Base-by-base conservation (phyloP, 331 rosid species). In the Quercus lobata region DNA sequence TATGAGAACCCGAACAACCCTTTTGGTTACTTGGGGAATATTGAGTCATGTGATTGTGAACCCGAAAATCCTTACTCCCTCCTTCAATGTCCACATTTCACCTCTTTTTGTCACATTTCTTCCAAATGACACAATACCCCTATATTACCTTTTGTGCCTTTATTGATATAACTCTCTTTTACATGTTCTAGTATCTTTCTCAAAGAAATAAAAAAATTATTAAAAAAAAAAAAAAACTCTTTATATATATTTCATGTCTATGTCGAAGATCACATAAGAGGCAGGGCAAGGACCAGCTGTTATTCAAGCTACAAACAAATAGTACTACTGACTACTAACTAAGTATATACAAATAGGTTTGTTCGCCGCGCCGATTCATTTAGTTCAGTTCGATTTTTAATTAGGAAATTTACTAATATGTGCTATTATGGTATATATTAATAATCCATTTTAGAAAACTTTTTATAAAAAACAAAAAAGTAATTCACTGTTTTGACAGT, bases 11-110 rank as follows among this genome's bases (percentile, higher is more conserved):
- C 55, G 17, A 4, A 49, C 49, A 76, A 57, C 6, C 60, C 4
- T 29, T 73, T 80, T 7, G 71, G 4, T 9, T 41, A 19, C 76
- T 75, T 74, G 55, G 5, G 55, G 55, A 49, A 15, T 29, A 57
- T 81, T 71, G 77, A 79, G 21, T 86, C 84, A 78, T 86, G 86
- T 83, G 86, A 83, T 68, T 86, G 86, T 82, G 86, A 83, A 76
- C 34, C 73, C 79, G 75, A 81, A 84, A 78, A 41, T 41, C 49
- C 49, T 41, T 41, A 9, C 14, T 9, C 49, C 49, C 71, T 19
- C 56, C 27, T 53, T 72, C 83, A 52, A 72, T 71, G 66, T 41
- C 60, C 22, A 18, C 32, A 16, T 74, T 69, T 34, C 9, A 24
- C 80, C 24, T 52, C 61, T 80, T 61, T 34, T 44, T 44, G 82